Base-by-base conservation (phyloP, 495 filamentous ascomycete species). In the Zalerion maritima region DNA sequence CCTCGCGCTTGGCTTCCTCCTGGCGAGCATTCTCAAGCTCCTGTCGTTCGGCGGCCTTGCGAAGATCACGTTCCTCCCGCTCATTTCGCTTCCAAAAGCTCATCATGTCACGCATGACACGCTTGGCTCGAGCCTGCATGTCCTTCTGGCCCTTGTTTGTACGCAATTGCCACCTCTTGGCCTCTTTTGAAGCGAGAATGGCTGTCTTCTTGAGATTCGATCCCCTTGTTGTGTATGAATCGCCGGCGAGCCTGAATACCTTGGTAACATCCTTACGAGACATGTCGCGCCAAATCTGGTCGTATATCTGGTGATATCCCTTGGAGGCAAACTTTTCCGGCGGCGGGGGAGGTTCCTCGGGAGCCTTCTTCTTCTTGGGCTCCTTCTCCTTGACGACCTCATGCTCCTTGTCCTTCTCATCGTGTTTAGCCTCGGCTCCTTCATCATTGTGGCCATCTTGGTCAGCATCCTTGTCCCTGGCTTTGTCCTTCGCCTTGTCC, bases 101-200 rank as follows among this genome's bases (percentile, higher is more conserved):
- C 75, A 94, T 89, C 89, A 99, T 99, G 57, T 99, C 89, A 41
- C 89, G 74, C 89, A 99, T 99, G 30, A 81, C 85, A 26, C 89
- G 74, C 63, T 99, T 99, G 12, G 89, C 91, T 13, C 91, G 74
- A 21, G 91, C 89, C 41, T 96, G 91, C 1, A 89, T 81, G 52
- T 99, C 89, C 55, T 99, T 99, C 45, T 76, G 80, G 43, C 85
- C 89, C 66, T 99, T 99, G 62, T 96, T 99, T 21, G 89, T 96
- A 21, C 81, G 77, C 25, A 86, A 75, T 47, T 99, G 92, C 89
- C 89, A 99, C 42, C 91, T 66, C 40, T 86, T 80, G 21, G 91
- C 89, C 55, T 99, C 91, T 47, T 99, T 99, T 34, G 86, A 84
- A 18, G 89, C 91, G 28, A 99, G 64, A 47, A 94, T 86, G 10